A percentile compares a stretch with the other conserved stretches of the same genome.
phyloP scores from a whole-genome alignment of 2,329 filamentous ascomycete species.

The Exophiala phaeomuriformis region DNA sequence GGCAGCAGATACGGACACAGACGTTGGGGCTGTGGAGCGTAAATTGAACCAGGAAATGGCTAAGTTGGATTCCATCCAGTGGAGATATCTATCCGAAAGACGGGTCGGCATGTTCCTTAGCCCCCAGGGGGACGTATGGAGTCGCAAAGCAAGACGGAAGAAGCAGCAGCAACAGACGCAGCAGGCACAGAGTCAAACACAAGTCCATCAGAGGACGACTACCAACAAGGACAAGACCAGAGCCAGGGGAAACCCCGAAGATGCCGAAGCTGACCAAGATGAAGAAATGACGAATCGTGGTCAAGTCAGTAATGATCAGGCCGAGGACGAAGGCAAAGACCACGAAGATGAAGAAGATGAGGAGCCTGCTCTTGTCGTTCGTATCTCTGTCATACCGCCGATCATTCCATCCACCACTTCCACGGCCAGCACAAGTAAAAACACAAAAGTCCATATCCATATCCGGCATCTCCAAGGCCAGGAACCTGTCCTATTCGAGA shows the following conservation, averaged over 20 bases:
- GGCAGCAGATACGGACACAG: constrained; percentile 22
- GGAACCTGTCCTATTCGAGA: constrained; percentile 71
- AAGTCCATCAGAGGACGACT: neutral
- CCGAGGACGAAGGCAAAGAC: constrained; percentile 3
- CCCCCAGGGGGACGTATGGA: constrained; percentile 65
- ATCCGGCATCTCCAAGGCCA: constrained; percentile 69
- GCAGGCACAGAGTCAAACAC: constrained; percentile 11
- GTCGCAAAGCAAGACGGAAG: constrained; percentile 61
- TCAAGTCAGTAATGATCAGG: neutral
- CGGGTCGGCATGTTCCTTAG: constrained; percentile 56
- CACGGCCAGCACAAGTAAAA: constrained; percentile 23
- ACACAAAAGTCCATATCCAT: constrained; percentile 42
- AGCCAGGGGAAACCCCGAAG: constrained; percentile 32
- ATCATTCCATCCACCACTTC: neutral
- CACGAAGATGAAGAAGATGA: neutral
- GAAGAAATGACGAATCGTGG: constrained; percentile 35
- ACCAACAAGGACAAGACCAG: constrained; percentile 20
- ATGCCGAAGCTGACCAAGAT: constrained; percentile 42
- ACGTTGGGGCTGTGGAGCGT: constrained; percentile 26
- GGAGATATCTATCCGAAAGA: constrained; percentile 54
- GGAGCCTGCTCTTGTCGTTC: constrained; percentile 12
- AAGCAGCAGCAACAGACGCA: constrained; percentile 29
- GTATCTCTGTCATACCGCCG: constrained; percentile 4
- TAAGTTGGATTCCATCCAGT: constrained; percentile 51
- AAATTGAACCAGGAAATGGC: constrained; percentile 45